Conservation (phyloP, 805 yeast species). For the Nakazawaea siamensis region DNA sequence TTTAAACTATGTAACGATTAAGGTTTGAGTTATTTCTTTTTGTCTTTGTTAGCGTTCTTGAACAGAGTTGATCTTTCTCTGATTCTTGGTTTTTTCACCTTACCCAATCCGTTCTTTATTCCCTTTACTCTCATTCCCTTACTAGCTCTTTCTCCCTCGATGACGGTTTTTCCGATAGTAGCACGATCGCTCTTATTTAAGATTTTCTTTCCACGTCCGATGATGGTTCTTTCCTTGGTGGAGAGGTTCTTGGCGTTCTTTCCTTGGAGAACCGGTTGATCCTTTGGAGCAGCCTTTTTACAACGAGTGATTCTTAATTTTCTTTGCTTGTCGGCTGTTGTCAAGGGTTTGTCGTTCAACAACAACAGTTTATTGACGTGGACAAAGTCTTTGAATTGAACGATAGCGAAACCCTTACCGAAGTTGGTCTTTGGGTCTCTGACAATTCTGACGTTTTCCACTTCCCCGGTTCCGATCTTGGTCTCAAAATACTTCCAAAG, state of each 20-base stretch:
- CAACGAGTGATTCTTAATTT: conserved; percentile 73
- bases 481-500: conserved; percentile 73
- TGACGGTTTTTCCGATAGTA: conserved; percentile 46
- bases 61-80: conserved; percentile 46
- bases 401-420: conserved; percentile 96
- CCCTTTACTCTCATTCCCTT: conserved; percentile 59
- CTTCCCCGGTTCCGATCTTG: conserved; percentile 46
- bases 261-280: conserved; percentile 14
- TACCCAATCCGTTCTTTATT: conserved; percentile 45
- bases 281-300: conserved; percentile 30
- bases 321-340: conserved; percentile 34
- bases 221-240: conserved; percentile 63
- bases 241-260: conserved; percentile 26
- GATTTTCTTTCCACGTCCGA: conserved; percentile 72
- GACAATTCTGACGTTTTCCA: conserved; percentile 83
- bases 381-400: conserved; percentile 71
- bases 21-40: no score
- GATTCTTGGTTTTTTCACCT: conserved; percentile 49
- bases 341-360: conserved; percentile 58
- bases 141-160: conserved; percentile 75
- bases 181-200: conserved; percentile 77
- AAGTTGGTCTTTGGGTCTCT: conserved; percentile 90
- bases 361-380: conserved; percentile 77
- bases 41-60: conserved; percentile 17
- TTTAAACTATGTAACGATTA: no score